A percentile compares a stretch with the other conserved stretches of the same genome.
phyloP scores from a whole-genome alignment of 768 basidiomycete species.

The Xerocomus brunneocitrinus region DNA sequence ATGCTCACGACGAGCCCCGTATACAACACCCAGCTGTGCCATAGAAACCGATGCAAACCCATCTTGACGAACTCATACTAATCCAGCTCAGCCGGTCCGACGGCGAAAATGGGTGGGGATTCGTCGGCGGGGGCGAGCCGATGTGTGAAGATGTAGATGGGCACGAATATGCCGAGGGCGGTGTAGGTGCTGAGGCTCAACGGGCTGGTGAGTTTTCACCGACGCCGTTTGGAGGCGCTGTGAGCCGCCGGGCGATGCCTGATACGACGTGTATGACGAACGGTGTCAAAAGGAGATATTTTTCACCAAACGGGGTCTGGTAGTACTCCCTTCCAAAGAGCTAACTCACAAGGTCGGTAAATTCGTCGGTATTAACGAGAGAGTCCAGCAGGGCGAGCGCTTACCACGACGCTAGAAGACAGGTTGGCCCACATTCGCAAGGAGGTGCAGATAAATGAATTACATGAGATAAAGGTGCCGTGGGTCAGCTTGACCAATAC shows the following conservation, averaged over 20 bases:
- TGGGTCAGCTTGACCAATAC: constrained; percentile 57
- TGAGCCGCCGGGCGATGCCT: constrained; percentile 54
- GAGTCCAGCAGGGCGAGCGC: too few species aligned
- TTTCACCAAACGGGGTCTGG: constrained; percentile 54
- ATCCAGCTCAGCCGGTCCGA: constrained; percentile 66
- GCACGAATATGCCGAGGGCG: constrained; percentile 47
- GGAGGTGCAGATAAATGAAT: constrained; percentile 74
- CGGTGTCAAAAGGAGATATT: constrained; percentile 61
- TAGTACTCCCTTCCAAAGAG: constrained; percentile 84
- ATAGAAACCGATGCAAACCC: too few species aligned
- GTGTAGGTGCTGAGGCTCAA: constrained; percentile 65
- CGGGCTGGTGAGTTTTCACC: constrained; percentile 33
- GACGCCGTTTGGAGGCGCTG: constrained; percentile 34
- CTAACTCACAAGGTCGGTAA: constrained; percentile 31
- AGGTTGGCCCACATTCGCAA: constrained; percentile 61
- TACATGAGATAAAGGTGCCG: constrained; percentile 68
- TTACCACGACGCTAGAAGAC: constrained; percentile 41
- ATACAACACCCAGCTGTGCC: constrained; percentile 57
- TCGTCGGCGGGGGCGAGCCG: constrained; percentile 48
- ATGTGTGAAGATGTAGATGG: constrained; percentile 67
- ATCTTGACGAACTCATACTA: too few species aligned
- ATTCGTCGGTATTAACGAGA: too few species aligned
- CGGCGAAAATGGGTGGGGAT: constrained; percentile 32
- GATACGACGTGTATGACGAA: constrained; percentile 61
- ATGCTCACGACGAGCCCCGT: constrained; percentile 53